Evolutionary conservation across 139 green algal genomes (phyloP).

Genomic region (Micractinium conductrix): DNA sequence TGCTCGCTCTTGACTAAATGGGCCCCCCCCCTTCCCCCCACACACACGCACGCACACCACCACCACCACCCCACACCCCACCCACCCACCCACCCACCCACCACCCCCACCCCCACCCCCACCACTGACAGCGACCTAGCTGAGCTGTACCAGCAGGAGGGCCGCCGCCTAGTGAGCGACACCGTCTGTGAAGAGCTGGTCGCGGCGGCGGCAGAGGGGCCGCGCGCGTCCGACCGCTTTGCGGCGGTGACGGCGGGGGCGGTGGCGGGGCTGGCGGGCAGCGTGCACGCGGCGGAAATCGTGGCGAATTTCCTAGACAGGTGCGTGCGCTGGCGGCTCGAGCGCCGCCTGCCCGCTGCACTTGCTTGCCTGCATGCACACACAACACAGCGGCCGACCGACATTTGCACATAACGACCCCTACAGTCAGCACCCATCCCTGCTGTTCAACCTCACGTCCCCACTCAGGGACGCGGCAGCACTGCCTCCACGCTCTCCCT

Average conservation of each 20-base stretch:
- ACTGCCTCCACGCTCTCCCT: too few relatives aligned
- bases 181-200: constrained; percentile 54
- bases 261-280: constrained; percentile 68
- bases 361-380: too few relatives aligned
- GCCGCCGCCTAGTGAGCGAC: constrained; percentile 55
- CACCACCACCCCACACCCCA: too few relatives aligned
- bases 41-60: too few relatives aligned
- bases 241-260: constrained; percentile 70
- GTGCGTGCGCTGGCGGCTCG: constrained; percentile 20
- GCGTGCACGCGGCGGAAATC: constrained; percentile 51
- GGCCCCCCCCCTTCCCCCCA: not conserved
- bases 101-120: too few relatives aligned
- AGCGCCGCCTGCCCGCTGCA: too few relatives aligned
- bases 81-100: too few relatives aligned
- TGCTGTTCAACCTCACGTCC: too few relatives aligned
- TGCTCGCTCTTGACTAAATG: not conserved
- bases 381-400: too few relatives aligned
- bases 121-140: constrained; percentile 51
- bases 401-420: too few relatives aligned
- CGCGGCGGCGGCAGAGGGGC: constrained; percentile 72
- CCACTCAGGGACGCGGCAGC: too few relatives aligned
- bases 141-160: constrained; percentile 62
- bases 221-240: constrained; percentile 79
- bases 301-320: constrained; percentile 63
- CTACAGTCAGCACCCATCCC: too few relatives aligned